phyloP scores from a whole-genome alignment of 2,329 filamentous ascomycete species.

The Colletotrichum shisoi region DNA sequence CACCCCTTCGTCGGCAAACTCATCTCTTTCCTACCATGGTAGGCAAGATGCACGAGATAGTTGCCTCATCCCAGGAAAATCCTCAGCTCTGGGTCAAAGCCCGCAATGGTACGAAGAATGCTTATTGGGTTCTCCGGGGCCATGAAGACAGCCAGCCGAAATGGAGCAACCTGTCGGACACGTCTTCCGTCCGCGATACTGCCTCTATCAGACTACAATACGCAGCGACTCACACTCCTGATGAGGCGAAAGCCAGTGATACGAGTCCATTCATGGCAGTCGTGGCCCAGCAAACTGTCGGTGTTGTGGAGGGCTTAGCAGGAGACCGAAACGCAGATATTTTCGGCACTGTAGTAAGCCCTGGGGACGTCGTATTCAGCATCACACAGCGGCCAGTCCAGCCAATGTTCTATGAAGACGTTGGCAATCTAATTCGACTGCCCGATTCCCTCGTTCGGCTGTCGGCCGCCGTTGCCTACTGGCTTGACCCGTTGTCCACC shows the following conservation, averaged over 20 bases:
- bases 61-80: background rate
- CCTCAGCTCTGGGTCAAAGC: background rate
- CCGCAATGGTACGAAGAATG: too few relatives aligned
- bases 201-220: too few relatives aligned
- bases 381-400: background rate
- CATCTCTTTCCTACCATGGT: too few relatives aligned
- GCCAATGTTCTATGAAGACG: background rate
- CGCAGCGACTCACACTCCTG: too few relatives aligned
- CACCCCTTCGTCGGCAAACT: background rate
- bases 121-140: too few relatives aligned
- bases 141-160: too few relatives aligned
- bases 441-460: background rate
- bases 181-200: too few relatives aligned
- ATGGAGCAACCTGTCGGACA: too few relatives aligned
- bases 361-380: background rate
- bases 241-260: too few relatives aligned
- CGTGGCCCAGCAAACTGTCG: background rate
- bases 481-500: slow-evolving; percentile 1
- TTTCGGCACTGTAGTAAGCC: background rate
- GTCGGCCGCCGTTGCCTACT: background rate
- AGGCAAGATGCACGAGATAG: too few relatives aligned
- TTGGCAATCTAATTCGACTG: background rate
- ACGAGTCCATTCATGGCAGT: background rate
- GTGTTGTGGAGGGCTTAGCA: background rate
- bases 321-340: background rate